Base-by-base conservation (phyloP, 495 filamentous ascomycete species). In the Penicillium cosmopolitanum region DNA sequence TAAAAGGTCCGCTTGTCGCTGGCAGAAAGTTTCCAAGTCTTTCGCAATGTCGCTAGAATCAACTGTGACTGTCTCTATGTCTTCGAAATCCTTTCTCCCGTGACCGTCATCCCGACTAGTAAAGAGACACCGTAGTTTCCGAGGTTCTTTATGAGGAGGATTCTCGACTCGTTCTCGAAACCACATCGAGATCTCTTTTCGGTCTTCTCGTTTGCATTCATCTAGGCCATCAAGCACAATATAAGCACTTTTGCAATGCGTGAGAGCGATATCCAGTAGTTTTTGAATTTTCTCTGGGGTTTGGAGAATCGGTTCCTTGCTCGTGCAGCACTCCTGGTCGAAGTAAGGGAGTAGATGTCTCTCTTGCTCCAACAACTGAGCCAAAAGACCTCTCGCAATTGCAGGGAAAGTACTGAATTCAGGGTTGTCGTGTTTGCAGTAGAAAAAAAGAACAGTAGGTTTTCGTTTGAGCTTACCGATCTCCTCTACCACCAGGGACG, bases 401-500 rank as follows among this genome's bases (percentile, higher is more conserved):
- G 52, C 18, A 9, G 19, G 3, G 13, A 54, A 54, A 31, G 21
- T 54, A 21, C 42, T 38, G 38, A 40, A 40, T 15, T 54, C 52
- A 23, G 52, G 52, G n/a, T 54, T 25, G 13, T 54, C 35, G 28
- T 54, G 52, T 12, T 44, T 54, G 23, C 35, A 54, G 12, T 54
- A 54, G 52, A 54, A 54, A 34, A 54, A 54, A 21, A 54, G 52
- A n/a, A 54, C 52, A 4, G 52, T 54, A 2, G 52, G 36, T n/a
- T 54, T 42, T 38, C 33, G 23, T 4, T n/a, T 13, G 5, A 54
- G 35, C 13, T 43, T 54, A 4, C 33, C 38, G 5, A 35, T 19
- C 21, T 54, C 33, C 25, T 54, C 42, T 10, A 46, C 42, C n/a
- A 46, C 42, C 9, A 46, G 5, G 3, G 42, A 46, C 2, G 42